A percentile compares a stretch with the other conserved stretches of the same genome.
Conservation (phyloP, 768 basidiomycete genomes). For the Boletus pseudopeckii region DNA sequence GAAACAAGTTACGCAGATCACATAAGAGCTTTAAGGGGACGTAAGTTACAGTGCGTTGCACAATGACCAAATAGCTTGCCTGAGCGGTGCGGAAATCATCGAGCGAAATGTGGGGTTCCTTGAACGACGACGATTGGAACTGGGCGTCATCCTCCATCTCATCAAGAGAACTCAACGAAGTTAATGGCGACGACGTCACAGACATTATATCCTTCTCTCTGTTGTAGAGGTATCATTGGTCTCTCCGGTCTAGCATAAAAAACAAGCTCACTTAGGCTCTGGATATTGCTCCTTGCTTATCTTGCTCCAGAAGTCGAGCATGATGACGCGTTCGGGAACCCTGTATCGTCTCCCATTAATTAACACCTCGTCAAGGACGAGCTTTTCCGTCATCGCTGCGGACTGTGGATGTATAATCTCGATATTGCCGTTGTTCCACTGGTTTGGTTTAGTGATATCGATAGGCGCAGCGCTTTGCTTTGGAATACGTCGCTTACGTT, state of each 20-base stretch:
- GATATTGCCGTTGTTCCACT: constrained; percentile 90
- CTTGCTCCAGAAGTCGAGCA: constrained; percentile 95
- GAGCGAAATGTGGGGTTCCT: constrained; percentile 28
- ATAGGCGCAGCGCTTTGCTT: constrained; percentile 65
- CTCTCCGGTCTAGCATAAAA: not conserved
- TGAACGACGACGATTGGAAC: constrained; percentile 22
- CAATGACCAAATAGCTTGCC: constrained; percentile 34
- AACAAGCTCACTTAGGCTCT: constrained; percentile 39
- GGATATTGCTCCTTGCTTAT: constrained; percentile 46
- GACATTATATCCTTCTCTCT: constrained; percentile 38
- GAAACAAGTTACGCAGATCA: constrained; percentile 30
- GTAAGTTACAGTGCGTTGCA: constrained; percentile 12
- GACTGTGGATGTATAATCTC: constrained; percentile 74
- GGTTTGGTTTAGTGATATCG: constrained; percentile 68
- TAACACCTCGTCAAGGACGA: constrained; percentile 75
- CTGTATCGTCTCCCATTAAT: constrained; percentile 89
- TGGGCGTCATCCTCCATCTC: constrained; percentile 43
- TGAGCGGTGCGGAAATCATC: constrained; percentile 61
- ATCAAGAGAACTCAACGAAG: constrained; percentile 70
- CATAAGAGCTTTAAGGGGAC: constrained; percentile 37
- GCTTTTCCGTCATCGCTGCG: constrained; percentile 42
- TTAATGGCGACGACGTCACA: constrained; percentile 65
- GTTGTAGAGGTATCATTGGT: not conserved
- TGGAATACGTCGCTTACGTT: constrained; percentile 75
- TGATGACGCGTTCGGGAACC: constrained; percentile 87